These are phyloP conservation scores for Anthracocystis panici-leucophaei DNA, from an alignment of 1,284 basidiomycete species.

Conservation along the genomic window DNA sequence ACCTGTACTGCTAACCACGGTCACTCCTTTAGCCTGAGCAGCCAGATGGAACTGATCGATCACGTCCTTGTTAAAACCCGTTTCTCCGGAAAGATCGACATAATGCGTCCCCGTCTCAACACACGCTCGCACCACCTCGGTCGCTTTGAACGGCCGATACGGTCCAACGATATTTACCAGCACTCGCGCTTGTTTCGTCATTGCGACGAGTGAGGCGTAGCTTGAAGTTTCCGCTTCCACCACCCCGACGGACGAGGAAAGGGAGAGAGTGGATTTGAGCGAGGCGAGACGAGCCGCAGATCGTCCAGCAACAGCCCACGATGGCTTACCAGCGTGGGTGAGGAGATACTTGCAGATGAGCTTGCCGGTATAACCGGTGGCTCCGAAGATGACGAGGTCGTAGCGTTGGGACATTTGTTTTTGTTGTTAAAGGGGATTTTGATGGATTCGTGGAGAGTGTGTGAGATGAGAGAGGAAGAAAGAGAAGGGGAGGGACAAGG, in stretches of 20 bases:
- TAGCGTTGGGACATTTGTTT: slow-evolving; percentile 45
- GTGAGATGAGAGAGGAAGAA: not conserved
- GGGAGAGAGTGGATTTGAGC: slow-evolving; percentile 36
- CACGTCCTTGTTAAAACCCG: slow-evolving; percentile 71
- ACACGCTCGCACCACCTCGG: slow-evolving; percentile 72
- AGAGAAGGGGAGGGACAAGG: too few relatives aligned
- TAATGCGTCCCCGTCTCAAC: slow-evolving; percentile 75
- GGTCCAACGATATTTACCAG: slow-evolving; percentile 63
- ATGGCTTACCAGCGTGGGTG: slow-evolving; percentile 41
- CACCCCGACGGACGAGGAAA: slow-evolving; percentile 40
- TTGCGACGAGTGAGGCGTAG: slow-evolving; percentile 36
- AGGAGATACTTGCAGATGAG: slow-evolving; percentile 55
- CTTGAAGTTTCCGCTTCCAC: slow-evolving; percentile 50
- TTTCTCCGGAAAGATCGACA: slow-evolving; percentile 76
- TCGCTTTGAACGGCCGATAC: slow-evolving; percentile 48
- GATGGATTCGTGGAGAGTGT: not conserved
- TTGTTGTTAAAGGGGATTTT: not conserved
- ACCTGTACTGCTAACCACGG: slow-evolving; percentile 79
- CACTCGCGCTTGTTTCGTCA: slow-evolving; percentile 39
- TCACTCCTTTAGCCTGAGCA: slow-evolving; percentile 77
- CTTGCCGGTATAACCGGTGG: slow-evolving; percentile 65
- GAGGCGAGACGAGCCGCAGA: slow-evolving; percentile 43
- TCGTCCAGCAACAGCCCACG: slow-evolving; percentile 63
- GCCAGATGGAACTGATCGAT: slow-evolving; percentile 76
- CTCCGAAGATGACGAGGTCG: slow-evolving; percentile 61